These are phyloP conservation scores for Cordyceps cicadae DNA, from an alignment of 2,329 filamentous ascomycete genomes.

Conservation along the genomic window DNA sequence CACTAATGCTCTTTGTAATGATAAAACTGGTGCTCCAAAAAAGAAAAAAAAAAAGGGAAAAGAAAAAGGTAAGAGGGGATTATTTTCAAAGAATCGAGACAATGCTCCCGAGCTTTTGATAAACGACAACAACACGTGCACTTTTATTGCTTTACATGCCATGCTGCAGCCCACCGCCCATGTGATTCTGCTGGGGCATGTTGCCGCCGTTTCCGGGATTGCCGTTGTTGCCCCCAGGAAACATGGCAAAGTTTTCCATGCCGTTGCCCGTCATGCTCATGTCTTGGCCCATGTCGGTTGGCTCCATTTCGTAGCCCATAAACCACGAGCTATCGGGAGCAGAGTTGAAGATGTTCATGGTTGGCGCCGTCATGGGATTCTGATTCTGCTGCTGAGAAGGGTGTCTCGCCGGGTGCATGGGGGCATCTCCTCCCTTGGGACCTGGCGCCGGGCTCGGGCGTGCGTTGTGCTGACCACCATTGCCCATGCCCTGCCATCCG, in stretches of 20 bases:
- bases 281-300: conserved; percentile 52
- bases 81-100: background rate
- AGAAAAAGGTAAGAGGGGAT: background rate
- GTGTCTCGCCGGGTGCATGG: background rate
- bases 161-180: conserved; percentile 8
- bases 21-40: background rate
- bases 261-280: conserved; percentile 32
- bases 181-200: conserved; percentile 10
- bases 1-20: background rate
- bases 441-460: conserved; percentile 11
- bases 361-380: conserved; percentile 7
- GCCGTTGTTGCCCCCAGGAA: conserved; percentile 29
- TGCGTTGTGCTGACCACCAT: conserved; percentile 20
- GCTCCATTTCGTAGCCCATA: conserved; percentile 85
- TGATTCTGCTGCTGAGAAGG: conserved; percentile 6
- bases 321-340: conserved; percentile 70
- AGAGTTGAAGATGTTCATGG: conserved; percentile 19
- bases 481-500: conserved; percentile 35
- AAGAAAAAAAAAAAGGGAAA: background rate
- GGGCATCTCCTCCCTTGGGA: background rate
- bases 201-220: conserved; percentile 1
- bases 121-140: background rate
- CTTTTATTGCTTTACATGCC: background rate
- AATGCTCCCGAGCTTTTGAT: background rate
- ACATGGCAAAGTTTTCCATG: conserved; percentile 40